These are phyloP conservation scores for Tulasnella calospora DNA, from an alignment of 768 basidiomycete genomes.

Conservation along the genomic window DNA sequence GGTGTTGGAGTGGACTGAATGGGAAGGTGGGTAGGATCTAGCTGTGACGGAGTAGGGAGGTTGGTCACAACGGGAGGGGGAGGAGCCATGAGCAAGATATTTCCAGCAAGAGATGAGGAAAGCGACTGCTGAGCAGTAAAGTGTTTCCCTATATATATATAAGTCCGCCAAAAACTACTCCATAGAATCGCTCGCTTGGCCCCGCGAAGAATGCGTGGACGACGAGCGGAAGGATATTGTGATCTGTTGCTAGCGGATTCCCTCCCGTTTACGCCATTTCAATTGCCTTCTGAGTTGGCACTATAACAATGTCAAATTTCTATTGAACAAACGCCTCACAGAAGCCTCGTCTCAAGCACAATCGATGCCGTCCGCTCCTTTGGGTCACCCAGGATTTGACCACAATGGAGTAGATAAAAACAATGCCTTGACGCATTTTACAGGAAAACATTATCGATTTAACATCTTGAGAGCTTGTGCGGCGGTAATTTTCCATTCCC, in stretches of 20 bases:
- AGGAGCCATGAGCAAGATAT: not conserved
- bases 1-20: not conserved
- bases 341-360: not conserved
- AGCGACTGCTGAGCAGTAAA: not conserved
- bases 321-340: not conserved
- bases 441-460: not conserved
- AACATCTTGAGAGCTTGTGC: not conserved
- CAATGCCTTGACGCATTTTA: not conserved
- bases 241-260: not conserved
- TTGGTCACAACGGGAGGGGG: not conserved
- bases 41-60: not conserved
- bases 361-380: not conserved
- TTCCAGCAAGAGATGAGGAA: not conserved
- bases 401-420: not conserved
- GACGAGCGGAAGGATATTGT: not conserved
- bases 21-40: not conserved
- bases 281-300: not conserved
- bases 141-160: not conserved
- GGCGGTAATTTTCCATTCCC: not conserved
- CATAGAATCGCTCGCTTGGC: not conserved
- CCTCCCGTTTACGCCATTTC: not conserved
- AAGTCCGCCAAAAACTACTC: not conserved
- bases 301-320: not conserved
- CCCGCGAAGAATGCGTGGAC: not conserved
- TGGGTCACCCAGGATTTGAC: not conserved